Percentiles rank a stretch among this genome's conserved stretches.
Evolutionary conservation across 73 alveolate genomes (phyloP).

Genomic region (Paramecium tetraurelia): DNA sequence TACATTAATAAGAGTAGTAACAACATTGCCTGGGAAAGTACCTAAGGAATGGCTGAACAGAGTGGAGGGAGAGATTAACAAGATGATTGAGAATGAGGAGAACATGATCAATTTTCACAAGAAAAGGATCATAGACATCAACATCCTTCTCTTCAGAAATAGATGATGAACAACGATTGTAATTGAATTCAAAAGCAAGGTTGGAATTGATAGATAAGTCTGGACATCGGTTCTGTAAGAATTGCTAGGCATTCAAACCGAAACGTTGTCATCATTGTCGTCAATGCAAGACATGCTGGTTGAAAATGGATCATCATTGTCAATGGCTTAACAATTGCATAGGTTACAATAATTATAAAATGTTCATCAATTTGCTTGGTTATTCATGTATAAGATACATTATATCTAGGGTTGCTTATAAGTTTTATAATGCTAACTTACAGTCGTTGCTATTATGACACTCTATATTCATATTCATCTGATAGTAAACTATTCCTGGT

Average conservation of each 20-base stretch:
- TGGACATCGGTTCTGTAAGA: conserved; percentile 58
- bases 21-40: not conserved
- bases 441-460: conserved; percentile 14
- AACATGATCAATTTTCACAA: not conserved
- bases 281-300: conserved; percentile 72
- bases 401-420: not conserved
- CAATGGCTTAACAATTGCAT: conserved; percentile 78
- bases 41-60: not conserved
- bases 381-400: not conserved
- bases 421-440: conserved; percentile 6
- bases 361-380: conserved; percentile 50
- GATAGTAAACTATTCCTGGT: conserved; percentile 16
- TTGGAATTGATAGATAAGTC: conserved; percentile 28
- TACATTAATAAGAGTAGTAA: conserved; percentile 4
- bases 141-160: conserved; percentile 37
- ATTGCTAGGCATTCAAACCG: conserved; percentile 55
- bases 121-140: conserved; percentile 7
- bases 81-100: not conserved
- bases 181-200: not conserved
- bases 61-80: not conserved
- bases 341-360: conserved; percentile 67
- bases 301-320: conserved; percentile 81
- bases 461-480: not conserved
- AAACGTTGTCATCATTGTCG: conserved; percentile 76
- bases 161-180: not conserved